These are phyloP conservation scores for Suhomyces bolitotheri DNA, from an alignment of 1,139 yeast genomes.

Conservation along the genomic window DNA sequence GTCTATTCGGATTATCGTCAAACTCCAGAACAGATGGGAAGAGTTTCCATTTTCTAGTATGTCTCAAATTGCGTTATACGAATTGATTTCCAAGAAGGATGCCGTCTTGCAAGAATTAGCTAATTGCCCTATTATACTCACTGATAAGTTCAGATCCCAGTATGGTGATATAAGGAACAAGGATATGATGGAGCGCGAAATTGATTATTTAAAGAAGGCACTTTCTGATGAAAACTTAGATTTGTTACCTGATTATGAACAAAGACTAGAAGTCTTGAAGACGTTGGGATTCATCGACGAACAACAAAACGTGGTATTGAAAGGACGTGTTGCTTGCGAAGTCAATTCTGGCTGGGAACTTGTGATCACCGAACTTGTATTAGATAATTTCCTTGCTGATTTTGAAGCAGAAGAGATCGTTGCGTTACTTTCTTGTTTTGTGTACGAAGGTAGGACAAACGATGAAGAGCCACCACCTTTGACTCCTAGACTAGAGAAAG, in stretches of 20 bases:
- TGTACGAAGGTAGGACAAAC: conserved; percentile 81
- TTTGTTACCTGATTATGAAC: conserved; percentile 89
- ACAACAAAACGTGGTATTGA: conserved; percentile 72
- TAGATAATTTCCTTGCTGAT: conserved; percentile 89
- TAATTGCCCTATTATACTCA: conserved; percentile 26
- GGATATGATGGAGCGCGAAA: conserved; percentile 48
- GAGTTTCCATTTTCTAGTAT: conserved; percentile 47
- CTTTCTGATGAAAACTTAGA: conserved; percentile 88
- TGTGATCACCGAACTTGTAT: conserved; percentile 80
- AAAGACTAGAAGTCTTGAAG: conserved; percentile 74
- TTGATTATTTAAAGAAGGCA: conserved; percentile 56
- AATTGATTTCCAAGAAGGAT: conserved; percentile 45
- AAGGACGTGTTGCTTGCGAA: conserved; percentile 87
- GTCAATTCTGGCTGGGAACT: conserved; percentile 90
- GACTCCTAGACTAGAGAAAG: conserved; percentile 83
- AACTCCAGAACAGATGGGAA: conserved; percentile 46
- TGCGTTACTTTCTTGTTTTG: conserved; percentile 86
- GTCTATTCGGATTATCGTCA: conserved; percentile 42
- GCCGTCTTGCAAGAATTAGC: conserved; percentile 38
- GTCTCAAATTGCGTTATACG: conserved; percentile 55
- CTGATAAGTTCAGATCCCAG: conserved; percentile 49
- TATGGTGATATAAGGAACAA: conserved; percentile 50
- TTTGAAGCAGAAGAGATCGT: conserved; percentile 96
- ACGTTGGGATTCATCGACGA: conserved; percentile 76
- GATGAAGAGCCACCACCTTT: conserved; percentile 60